Evolutionary conservation across 2,329 filamentous ascomycete species (phyloP), one percentile per base, ranked within the genome.

Genomic region (Diaporthe velutina): DNA sequence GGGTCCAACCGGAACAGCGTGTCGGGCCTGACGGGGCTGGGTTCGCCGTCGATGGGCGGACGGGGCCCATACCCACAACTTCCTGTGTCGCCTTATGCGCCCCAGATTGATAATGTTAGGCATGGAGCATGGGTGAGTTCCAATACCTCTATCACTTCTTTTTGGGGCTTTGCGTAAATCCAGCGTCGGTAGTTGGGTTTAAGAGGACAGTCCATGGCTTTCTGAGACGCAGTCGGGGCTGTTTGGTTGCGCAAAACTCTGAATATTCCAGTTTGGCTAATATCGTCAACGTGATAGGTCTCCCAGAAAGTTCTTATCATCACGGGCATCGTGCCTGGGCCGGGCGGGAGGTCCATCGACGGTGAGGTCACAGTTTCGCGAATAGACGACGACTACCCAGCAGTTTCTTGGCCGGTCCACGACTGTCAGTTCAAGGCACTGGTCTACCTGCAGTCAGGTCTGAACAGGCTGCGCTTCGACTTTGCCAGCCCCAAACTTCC

Each of bases 401-500:
- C 94, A 0, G 94, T 92, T 17, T 89, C 88, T 78, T 98, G 96
- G 96, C 96, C 96, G 1, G 96, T 98, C 15, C 93, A 89, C 81
- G 93, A 95, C 77, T 97, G 94, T 4, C 92, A 96, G 82, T 98
- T 98, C 88, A 98, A 98, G 85, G 93, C 93, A 7, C 87, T 98
- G 40, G 89, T 98, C 13, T 95, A 98, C 83, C 90, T 99, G n/a
- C 91, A 94, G 77, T 96, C 97, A 6, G 97, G 97, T 0, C 94
- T 95, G 72, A 99, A 99, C 83, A 92, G 91, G 78, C 85, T 98
- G 40, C 93, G 95, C 33, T 93, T 98, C 78, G 96, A 98, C 81
- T 98, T 98, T 81, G 89, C 89, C 61, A 97, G 94, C 42, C 93
- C 94, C 5, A 97, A 97, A 82, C 87, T 97, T 40, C 91, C 93